Evolutionary conservation across 2,329 filamentous ascomycete species (phyloP).

Genomic region (Aspergillus hortae): DNA sequence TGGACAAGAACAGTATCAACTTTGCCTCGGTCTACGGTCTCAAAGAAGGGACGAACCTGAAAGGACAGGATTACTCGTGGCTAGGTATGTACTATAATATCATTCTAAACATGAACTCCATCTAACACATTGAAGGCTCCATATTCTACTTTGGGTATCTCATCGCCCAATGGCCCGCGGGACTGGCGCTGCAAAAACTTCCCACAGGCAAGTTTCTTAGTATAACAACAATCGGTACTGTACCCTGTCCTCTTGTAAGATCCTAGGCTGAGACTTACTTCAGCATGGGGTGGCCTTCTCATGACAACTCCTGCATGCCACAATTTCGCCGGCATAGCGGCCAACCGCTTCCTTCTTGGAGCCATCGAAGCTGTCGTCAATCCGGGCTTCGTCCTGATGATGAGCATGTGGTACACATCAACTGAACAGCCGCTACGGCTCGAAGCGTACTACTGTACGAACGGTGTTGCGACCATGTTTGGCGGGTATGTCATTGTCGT

Average conservation of each 20-base stretch:
- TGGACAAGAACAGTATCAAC: conserved; percentile 57
- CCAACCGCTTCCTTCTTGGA: conserved; percentile 46
- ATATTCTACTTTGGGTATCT: conserved; percentile 53
- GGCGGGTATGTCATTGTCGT: conserved; percentile 41
- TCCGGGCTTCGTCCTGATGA: conserved; percentile 50
- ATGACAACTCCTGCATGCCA: conserved; percentile 43
- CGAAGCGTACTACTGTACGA: conserved; percentile 56
- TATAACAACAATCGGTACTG: conserved; percentile 33
- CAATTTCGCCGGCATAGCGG: conserved; percentile 43
- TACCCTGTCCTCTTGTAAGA: rapidly evolving
- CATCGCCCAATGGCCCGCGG: conserved; percentile 43
- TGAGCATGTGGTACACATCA: conserved; percentile 50
- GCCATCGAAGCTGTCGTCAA: conserved; percentile 49
- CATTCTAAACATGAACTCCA: background rate
- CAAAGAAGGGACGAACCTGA: conserved; percentile 23
- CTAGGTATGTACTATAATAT: conserved; percentile 14
- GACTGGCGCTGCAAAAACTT: conserved; percentile 43
- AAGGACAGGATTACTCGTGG: conserved; percentile 27
- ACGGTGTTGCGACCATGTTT: conserved; percentile 60
- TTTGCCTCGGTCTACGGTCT: conserved; percentile 31
- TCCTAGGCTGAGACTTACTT: background rate
- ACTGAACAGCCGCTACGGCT: conserved; percentile 51
- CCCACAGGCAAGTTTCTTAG: conserved; percentile 47
- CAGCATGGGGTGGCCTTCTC: conserved; percentile 44
- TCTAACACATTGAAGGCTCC: conserved; percentile 24